Conservation (phyloP, 2,329 filamentous ascomycete species). For the Anisogramma anomala region DNA sequence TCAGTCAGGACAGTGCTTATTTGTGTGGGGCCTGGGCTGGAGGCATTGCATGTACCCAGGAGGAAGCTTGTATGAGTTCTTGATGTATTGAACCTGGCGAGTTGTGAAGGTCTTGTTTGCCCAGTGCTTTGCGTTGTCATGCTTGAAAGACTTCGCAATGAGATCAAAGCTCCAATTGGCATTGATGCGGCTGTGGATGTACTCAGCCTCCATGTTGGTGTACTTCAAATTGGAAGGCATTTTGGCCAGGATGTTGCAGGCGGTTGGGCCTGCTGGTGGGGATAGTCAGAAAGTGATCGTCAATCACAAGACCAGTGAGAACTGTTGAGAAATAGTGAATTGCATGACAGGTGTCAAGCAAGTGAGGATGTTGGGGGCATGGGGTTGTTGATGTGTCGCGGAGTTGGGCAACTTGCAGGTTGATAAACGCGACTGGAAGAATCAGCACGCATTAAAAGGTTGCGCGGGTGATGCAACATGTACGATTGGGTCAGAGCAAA, state of each 20-base stretch:
- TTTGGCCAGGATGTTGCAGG: not conserved
- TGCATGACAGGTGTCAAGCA: no score
- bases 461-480: no score
- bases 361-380: no score
- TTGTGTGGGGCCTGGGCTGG: no score
- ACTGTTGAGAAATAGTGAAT: no score
- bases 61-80: not conserved
- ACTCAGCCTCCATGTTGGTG: constrained; percentile 7
- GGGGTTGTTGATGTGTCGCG: no score
- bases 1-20: no score
- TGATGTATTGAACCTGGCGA: constrained; percentile 12
- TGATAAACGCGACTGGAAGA: no score
- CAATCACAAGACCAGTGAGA: no score
- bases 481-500: no score
- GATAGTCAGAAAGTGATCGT: not conserved
- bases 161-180: constrained; percentile 1
- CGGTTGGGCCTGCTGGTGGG: not conserved
- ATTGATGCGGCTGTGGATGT: constrained; percentile 5
- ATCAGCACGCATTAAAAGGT: no score
- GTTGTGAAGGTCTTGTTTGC: constrained; percentile 3
- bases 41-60: constrained; percentile 3
- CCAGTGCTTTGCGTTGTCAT: constrained; percentile 5
- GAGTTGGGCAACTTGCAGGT: no score
- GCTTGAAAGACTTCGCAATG: constrained; percentile 12
- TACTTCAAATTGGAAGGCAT: constrained; percentile 12